Evolutionary conservation across 495 filamentous ascomycete genomes (phyloP).

Genomic region (Neurospora intermedia): DNA sequence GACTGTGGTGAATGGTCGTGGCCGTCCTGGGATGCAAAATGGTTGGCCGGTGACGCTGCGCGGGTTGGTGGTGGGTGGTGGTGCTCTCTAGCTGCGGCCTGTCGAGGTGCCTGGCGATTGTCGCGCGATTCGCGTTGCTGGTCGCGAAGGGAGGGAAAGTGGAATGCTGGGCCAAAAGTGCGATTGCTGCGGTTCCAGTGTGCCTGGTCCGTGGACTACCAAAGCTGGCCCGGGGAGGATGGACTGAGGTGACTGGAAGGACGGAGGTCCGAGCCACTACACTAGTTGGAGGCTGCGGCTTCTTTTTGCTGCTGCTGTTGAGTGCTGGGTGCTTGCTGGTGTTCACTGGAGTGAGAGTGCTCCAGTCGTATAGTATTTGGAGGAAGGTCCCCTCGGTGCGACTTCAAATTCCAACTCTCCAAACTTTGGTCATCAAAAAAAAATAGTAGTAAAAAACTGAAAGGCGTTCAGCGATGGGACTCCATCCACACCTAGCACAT

Average conservation of each 20-base stretch:
- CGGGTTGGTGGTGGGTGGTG: conserved; percentile 5
- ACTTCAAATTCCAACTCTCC: conserved; percentile 1
- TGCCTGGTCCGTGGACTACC: background rate
- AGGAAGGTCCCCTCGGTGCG: conserved; percentile 5
- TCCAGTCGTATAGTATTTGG: background rate
- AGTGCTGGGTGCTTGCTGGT: background rate
- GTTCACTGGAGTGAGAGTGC: background rate
- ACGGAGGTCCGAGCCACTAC: background rate
- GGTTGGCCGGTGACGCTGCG: conserved; percentile 9
- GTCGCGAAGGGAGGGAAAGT: conserved; percentile 20
- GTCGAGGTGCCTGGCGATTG: conserved; percentile 21
- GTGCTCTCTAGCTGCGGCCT: conserved; percentile 4
- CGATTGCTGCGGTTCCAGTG: background rate
- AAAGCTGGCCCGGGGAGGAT: background rate
- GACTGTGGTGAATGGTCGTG: conserved; percentile 5
- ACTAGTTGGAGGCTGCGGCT: background rate
- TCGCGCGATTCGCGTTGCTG: conserved; percentile 31
- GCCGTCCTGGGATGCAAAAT: conserved; percentile 7
- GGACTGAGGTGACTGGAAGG: background rate
- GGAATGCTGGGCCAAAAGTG: conserved; percentile 1
- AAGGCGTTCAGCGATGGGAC: background rate
- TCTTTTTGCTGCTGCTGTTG: background rate
- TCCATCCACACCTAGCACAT: background rate
- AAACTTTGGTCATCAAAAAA: conserved; percentile 10
- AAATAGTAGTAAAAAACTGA: background rate